A percentile compares a stretch with the other conserved stretches of the same genome.
Evolutionary conservation across 179 eudicot species (phyloP).

Genomic region (Spergularia azorica): DNA sequence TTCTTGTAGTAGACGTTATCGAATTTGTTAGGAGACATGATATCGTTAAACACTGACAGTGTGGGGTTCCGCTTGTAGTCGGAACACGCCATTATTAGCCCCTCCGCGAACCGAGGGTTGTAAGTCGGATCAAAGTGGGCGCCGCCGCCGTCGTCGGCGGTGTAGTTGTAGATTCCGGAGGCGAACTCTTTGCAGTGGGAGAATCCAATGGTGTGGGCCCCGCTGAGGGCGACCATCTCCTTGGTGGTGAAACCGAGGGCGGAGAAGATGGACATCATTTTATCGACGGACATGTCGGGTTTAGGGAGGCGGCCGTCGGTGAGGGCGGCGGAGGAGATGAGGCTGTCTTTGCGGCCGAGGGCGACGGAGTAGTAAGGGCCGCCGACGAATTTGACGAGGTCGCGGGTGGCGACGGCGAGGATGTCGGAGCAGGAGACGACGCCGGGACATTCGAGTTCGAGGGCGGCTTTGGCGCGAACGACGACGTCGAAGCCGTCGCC

Average conservation of each 20-base stretch:
- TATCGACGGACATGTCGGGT: slow-evolving; percentile 28
- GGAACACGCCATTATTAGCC: slow-evolving; percentile 32
- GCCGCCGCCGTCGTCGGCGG: neutral
- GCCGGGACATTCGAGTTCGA: slow-evolving; percentile 36
- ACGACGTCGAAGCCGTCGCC: slow-evolving; percentile 52
- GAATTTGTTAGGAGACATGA: slow-evolving; percentile 43
- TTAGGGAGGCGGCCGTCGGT: slow-evolving; percentile 33
- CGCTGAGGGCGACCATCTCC: slow-evolving; percentile 47
- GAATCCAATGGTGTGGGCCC: slow-evolving; percentile 62
- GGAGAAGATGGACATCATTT: slow-evolving; percentile 34
- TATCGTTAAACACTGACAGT: slow-evolving; percentile 46
- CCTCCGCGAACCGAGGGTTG: slow-evolving; percentile 36
- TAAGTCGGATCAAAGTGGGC: slow-evolving; percentile 29
- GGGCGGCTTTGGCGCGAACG: slow-evolving; percentile 47
- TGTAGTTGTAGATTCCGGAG: slow-evolving; percentile 31
- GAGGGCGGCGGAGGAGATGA: slow-evolving; percentile 27
- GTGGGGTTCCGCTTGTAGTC: slow-evolving; percentile 30
- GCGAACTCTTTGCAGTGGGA: slow-evolving; percentile 56
- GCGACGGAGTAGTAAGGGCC: slow-evolving; percentile 37
- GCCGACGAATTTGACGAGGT: slow-evolving; percentile 38
- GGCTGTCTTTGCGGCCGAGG: slow-evolving; percentile 48
- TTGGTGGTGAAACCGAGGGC: slow-evolving; percentile 19
- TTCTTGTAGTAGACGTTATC: slow-evolving; percentile 49
- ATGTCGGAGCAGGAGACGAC: slow-evolving; percentile 48
- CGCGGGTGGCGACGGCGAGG: slow-evolving; percentile 35